Evolutionary conservation across 768 basidiomycete genomes (phyloP).

Genomic region (Tricholomella constricta): DNA sequence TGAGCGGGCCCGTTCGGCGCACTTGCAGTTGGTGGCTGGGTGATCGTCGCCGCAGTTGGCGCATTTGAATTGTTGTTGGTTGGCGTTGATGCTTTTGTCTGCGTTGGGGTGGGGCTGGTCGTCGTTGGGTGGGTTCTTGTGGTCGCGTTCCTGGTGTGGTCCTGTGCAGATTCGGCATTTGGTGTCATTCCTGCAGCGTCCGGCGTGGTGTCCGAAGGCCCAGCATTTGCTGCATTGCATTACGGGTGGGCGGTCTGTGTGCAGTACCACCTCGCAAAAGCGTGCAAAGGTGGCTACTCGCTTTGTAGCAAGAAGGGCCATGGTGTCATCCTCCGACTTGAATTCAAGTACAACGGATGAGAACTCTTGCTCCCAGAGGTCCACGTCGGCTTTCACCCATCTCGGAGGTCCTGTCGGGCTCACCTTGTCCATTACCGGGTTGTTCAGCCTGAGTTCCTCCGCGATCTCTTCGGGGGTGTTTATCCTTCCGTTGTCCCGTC

Average conservation of each 20-base stretch:
- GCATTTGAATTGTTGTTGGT: background rate
- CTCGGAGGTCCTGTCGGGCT: background rate
- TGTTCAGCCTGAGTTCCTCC: background rate
- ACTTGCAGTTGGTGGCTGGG: background rate
- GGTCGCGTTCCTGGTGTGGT: background rate
- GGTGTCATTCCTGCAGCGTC: background rate
- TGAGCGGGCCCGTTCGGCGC: background rate
- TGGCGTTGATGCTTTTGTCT: too few species aligned
- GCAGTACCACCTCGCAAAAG: background rate
- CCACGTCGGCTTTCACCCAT: background rate
- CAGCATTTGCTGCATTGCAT: constrained; percentile 12
- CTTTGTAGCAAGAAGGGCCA: background rate
- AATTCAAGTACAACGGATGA: constrained; percentile 5
- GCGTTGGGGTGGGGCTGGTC: too few species aligned
- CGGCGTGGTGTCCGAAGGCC: constrained; percentile 3
- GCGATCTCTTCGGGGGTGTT: background rate
- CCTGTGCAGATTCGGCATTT: constrained; percentile 1
- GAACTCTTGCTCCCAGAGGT: background rate
- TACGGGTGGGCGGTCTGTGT: background rate
- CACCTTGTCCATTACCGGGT: constrained; percentile 7
- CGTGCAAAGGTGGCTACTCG: background rate
- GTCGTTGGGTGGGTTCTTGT: background rate
- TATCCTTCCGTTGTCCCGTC: background rate
- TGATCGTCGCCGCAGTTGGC: background rate
- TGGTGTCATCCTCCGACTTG: background rate